A percentile compares a stretch with the other conserved stretches of the same genome.
Conservation (phyloP, 2,329 filamentous ascomycete species). For the Talaromyces sp. region DNA sequence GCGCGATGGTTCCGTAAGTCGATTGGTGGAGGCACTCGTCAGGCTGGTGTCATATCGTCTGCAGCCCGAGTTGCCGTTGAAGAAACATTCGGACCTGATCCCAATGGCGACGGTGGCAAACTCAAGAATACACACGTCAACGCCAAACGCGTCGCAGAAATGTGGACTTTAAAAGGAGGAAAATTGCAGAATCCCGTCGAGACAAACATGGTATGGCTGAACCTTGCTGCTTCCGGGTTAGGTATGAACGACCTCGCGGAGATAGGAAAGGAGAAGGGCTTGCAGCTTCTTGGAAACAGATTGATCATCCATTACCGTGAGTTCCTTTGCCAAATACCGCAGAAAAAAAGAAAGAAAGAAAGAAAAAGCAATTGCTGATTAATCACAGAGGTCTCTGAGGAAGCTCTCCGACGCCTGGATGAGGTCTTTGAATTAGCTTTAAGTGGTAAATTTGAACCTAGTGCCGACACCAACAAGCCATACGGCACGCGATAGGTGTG, state of each 20-base stretch:
- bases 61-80: constrained; percentile 74
- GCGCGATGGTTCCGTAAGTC: constrained; percentile 75
- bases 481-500: constrained; percentile 31
- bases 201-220: constrained; percentile 91
- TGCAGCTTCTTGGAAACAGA: constrained; percentile 56
- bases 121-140: constrained; percentile 59
- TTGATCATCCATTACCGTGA: constrained; percentile 66
- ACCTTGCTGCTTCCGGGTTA: constrained; percentile 62
- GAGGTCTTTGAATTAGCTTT: constrained; percentile 51
- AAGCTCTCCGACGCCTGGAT: constrained; percentile 58
- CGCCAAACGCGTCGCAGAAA: constrained; percentile 59
- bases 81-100: constrained; percentile 66
- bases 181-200: constrained; percentile 67
- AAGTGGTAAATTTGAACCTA: constrained; percentile 33
- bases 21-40: constrained; percentile 74
- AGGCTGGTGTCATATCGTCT: constrained; percentile 72
- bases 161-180: constrained; percentile 70
- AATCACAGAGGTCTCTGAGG: constrained; percentile 59
- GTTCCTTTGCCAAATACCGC: constrained; percentile 19
- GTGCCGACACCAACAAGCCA: constrained; percentile 30
- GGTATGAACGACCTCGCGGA: constrained; percentile 52
- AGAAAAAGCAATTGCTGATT: constrained; percentile 23
- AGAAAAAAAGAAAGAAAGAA: neutral
- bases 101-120: constrained; percentile 59
- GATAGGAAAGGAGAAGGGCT: constrained; percentile 55